Evolutionary conservation across 2,329 filamentous ascomycete species (phyloP).

Genomic region (Plectosphaerella sp.): DNA sequence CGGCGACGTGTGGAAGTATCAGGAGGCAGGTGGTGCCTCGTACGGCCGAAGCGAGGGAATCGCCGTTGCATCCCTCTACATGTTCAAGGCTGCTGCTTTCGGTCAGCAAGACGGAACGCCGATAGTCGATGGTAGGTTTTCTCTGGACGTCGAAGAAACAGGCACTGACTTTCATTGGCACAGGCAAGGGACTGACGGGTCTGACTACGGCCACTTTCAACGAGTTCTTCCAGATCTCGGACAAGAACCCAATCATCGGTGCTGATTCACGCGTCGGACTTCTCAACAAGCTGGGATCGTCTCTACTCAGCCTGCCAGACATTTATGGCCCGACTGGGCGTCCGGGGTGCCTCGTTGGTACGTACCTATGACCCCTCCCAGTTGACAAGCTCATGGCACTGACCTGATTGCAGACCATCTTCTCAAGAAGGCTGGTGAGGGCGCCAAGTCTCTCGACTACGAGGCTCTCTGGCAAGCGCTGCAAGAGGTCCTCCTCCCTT

Average conservation of each 20-base stretch:
- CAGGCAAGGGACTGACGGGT: conserved; percentile 26
- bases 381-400: no score
- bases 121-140: conserved; percentile 28
- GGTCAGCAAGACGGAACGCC: conserved; percentile 14
- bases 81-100: conserved; percentile 41
- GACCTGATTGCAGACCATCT: conserved; percentile 26
- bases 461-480: conserved; percentile 35
- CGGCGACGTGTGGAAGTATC: conserved; percentile 42
- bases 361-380: conserved; percentile 6
- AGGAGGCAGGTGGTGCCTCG: conserved; percentile 29
- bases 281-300: conserved; percentile 35
- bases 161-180: not conserved
- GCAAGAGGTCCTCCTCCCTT: conserved; percentile 39
- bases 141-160: not conserved
- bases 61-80: conserved; percentile 44
- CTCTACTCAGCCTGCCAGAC: conserved; percentile 28
- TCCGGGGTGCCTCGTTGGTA: conserved; percentile 44
- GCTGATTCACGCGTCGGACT: conserved; percentile 35
- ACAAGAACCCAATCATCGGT: conserved; percentile 40
- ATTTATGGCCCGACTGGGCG: conserved; percentile 37
- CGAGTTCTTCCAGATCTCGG: conserved; percentile 37
- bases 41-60: conserved; percentile 45
- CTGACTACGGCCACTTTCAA: conserved; percentile 27
- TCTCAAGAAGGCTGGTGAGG: conserved; percentile 22
- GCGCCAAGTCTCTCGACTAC: conserved; percentile 28